Evolutionary conservation across 1,139 yeast genomes (phyloP), one percentile per base, ranked within the genome.

Genomic region (Yamadazyma buinensis): DNA sequence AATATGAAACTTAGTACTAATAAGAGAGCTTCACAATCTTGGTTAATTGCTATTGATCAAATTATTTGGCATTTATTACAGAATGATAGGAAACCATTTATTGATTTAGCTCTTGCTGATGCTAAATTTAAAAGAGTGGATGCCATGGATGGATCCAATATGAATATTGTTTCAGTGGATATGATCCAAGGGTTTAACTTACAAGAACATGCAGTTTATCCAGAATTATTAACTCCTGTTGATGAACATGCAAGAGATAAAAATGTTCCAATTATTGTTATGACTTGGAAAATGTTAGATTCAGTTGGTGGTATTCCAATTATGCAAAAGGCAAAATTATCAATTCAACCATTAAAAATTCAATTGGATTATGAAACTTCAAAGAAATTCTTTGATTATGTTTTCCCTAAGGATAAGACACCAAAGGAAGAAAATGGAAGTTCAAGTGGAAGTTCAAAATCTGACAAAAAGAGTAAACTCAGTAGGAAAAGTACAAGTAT

Each of bases 231-330:
- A 23, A 64, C 82, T 0, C 90, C 92, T 2, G 64, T 53, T 7
- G 37, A 53, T 21, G 56, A 52, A 2, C 36, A 32, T 5, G 2
- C 31, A 8, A 40, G 41, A n/a, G 36, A 38, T 13, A 23, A 36
- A 3, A 30, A 32, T 5, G 35, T 33, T 11, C 72, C 77, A 1
- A 49, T 85, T 44, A 62, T 85, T 10, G 57, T 64, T 24, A 63
- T 84, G 33, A 64, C 69, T 12, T 88, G 97, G 97, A 72, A 75
- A 7, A 69, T 82, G 72, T 64, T 83, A 30, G 80, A 77, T 26
- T 86, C 95, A 0, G 84, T 88, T 36, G 97, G 96, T 5, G 97
- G 97, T 3, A 88, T 88, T 31, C 72, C 81, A 0, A 77, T 86
- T 21, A 55, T 70, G 51, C 60, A 61, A 35, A 53, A 57, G 32